A percentile compares a stretch with the other conserved stretches of the same genome.
Conservation (phyloP, 2,329 filamentous ascomycete species). For the Fusarium virguliforme region DNA sequence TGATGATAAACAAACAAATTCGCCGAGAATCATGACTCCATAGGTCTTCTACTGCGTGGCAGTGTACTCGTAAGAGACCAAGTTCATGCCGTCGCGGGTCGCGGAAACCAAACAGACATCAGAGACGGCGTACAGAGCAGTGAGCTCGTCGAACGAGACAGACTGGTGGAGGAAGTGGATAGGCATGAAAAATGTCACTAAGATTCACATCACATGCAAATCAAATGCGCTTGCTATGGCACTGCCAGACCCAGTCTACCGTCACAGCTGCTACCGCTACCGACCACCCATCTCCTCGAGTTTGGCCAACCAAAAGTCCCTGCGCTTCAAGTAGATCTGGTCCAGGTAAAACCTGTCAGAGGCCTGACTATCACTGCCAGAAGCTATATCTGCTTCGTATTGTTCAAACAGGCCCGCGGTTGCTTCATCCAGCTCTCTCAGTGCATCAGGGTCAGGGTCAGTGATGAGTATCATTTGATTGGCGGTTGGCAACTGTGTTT, state of each 20-base stretch:
- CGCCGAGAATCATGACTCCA: conserved; percentile 94
- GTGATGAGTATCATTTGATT: conserved; percentile 46
- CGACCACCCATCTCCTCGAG: conserved; percentile 32
- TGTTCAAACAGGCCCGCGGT: conserved; percentile 54
- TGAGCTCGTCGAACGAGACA: conserved; percentile 93
- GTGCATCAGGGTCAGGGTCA: conserved; percentile 30
- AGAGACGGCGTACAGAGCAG: conserved; percentile 91
- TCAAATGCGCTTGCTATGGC: neutral
- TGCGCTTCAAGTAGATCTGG: conserved; percentile 47
- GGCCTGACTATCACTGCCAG: conserved; percentile 40
- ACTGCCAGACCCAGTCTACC: neutral
- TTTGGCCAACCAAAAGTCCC: conserved; percentile 53
- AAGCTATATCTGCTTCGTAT: conserved; percentile 52
- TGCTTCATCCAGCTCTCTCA: conserved; percentile 48
- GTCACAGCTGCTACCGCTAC: conserved; percentile 7
- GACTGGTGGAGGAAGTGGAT: conserved; percentile 99
- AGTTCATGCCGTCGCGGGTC: conserved; percentile 98
- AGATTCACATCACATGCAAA: neutral
- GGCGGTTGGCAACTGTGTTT: neutral
- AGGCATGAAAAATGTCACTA: conserved; percentile 81
- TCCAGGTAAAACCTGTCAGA: conserved; percentile 55
- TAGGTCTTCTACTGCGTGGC: conserved; percentile 92
- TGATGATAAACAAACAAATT: conserved; percentile 70
- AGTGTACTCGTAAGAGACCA: conserved; percentile 98
- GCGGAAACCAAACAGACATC: conserved; percentile 94